Evolutionary conservation across 257 asterid genomes (phyloP).

Genomic region (Solanum arcanum): DNA sequence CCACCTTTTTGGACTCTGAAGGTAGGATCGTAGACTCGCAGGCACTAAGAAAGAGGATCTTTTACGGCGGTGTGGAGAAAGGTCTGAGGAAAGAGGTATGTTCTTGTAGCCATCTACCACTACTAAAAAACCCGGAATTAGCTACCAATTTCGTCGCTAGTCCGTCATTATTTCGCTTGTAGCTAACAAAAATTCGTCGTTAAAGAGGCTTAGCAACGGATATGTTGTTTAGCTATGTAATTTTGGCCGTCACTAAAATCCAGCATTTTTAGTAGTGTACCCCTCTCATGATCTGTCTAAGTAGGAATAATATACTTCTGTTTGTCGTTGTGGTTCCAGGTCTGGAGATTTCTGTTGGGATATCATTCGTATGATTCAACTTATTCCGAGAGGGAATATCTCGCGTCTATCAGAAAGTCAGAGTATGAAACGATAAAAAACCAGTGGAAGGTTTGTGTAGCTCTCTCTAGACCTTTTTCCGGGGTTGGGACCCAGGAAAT

Average conservation of each 20-base stretch:
- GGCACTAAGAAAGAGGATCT: constrained; percentile 66
- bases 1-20: constrained; percentile 77
- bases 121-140: no score
- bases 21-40: constrained; percentile 67
- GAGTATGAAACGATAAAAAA: constrained; percentile 79
- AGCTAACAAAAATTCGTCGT: no score
- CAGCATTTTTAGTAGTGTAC: no score
- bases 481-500: neutral
- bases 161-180: no score
- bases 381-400: constrained; percentile 84
- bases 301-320: neutral
- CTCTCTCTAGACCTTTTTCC: neutral
- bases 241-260: no score
- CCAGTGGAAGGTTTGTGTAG: constrained; percentile 83
- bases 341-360: constrained; percentile 84
- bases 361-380: constrained; percentile 76
- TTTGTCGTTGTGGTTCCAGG: constrained; percentile 28
- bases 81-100: constrained; percentile 70
- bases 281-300: neutral
- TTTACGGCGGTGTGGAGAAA: constrained; percentile 86
- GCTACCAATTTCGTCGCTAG: no score
- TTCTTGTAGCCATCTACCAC: neutral
- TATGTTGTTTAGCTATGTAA: no score
- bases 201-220: no score
- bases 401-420: constrained; percentile 47